These are phyloP conservation scores for Epicoccum nigrum DNA, from an alignment of 2,329 filamentous ascomycete species.

Conservation along the genomic window DNA sequence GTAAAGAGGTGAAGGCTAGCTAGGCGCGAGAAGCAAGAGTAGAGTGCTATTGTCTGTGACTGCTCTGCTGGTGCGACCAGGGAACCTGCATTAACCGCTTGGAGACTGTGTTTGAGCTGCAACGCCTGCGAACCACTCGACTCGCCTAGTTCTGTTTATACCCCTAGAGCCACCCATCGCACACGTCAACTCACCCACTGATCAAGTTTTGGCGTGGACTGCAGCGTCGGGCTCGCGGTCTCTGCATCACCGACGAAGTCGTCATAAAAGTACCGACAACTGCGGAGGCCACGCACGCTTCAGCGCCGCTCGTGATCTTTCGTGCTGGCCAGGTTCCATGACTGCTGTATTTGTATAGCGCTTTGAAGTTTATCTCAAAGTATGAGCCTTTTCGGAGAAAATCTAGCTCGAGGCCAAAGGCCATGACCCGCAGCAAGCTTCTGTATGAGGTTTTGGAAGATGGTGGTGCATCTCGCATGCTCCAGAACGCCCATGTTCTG, in stretches of 20 bases:
- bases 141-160: not conserved
- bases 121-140: slow-evolving; percentile 4
- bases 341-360: not conserved
- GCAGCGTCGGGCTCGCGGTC: slow-evolving; percentile 3
- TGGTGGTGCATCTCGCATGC: too few relatives aligned
- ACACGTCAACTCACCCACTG: not conserved
- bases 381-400: not conserved
- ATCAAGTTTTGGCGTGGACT: not conserved
- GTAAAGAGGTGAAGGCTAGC: not conserved
- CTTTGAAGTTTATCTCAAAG: not conserved
- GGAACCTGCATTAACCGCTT: slow-evolving; percentile 14
- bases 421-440: too few relatives aligned
- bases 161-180: not conserved
- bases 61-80: slow-evolving; percentile 7
- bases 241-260: slow-evolving; percentile 3
- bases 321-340: slow-evolving; percentile 7
- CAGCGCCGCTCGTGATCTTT: not conserved
- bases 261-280: not conserved
- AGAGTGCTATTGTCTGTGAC: slow-evolving; percentile 3
- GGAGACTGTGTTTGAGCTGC: slow-evolving; percentile 7
- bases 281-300: slow-evolving; percentile 10
- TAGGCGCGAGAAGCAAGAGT: slow-evolving; percentile 4
- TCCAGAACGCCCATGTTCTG: too few relatives aligned
- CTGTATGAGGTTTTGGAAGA: too few relatives aligned
- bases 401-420: too few relatives aligned